Percentiles rank a stretch among this genome's conserved stretches.
phyloP scores from a whole-genome alignment of 352 stramenopile genomes.

The Phytophthora foliorum region DNA sequence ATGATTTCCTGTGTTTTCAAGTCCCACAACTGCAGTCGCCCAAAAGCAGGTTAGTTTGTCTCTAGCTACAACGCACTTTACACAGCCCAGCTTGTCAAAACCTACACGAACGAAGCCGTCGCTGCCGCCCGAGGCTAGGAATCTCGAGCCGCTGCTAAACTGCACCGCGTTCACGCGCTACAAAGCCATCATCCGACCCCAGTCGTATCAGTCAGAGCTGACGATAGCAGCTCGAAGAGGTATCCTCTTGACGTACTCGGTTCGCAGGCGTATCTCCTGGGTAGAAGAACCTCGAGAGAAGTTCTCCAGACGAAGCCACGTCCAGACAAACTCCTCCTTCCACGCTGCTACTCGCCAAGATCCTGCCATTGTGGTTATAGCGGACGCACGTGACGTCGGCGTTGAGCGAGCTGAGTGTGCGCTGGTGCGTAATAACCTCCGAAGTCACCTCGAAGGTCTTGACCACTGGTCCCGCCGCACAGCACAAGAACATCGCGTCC shows the following conservation, averaged over 20 bases:
- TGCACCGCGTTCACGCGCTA: slow-evolving; percentile 72
- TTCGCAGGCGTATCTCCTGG: slow-evolving; percentile 48
- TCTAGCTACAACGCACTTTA: not conserved
- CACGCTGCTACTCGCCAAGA: slow-evolving; percentile 69
- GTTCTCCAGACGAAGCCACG: slow-evolving; percentile 60
- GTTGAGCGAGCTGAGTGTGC: slow-evolving; percentile 57
- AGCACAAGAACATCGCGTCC: slow-evolving; percentile 65
- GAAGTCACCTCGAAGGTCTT: slow-evolving; percentile 73
- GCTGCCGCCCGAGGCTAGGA: slow-evolving; percentile 64
- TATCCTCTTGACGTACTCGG: slow-evolving; percentile 33
- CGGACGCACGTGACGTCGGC: slow-evolving; percentile 67
- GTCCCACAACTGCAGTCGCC: slow-evolving; percentile 61
- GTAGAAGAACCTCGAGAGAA: slow-evolving; percentile 75
- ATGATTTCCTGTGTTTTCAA: slow-evolving; percentile 80
- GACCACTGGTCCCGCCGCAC: slow-evolving; percentile 56
- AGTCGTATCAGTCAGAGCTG: not conserved
- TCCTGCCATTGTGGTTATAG: slow-evolving; percentile 80
- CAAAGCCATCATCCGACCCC: not conserved
- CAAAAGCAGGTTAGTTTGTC: not conserved
- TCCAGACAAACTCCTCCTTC: slow-evolving; percentile 71
- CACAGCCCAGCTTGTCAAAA: slow-evolving; percentile 3
- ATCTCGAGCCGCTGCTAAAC: slow-evolving; percentile 78
- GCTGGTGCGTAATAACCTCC: slow-evolving; percentile 54
- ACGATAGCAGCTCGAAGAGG: not conserved
- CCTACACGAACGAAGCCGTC: slow-evolving; percentile 66